These are phyloP conservation scores for Colletotrichum sp. DNA, from an alignment of 2,329 filamentous ascomycete species.

Conservation along the genomic window DNA sequence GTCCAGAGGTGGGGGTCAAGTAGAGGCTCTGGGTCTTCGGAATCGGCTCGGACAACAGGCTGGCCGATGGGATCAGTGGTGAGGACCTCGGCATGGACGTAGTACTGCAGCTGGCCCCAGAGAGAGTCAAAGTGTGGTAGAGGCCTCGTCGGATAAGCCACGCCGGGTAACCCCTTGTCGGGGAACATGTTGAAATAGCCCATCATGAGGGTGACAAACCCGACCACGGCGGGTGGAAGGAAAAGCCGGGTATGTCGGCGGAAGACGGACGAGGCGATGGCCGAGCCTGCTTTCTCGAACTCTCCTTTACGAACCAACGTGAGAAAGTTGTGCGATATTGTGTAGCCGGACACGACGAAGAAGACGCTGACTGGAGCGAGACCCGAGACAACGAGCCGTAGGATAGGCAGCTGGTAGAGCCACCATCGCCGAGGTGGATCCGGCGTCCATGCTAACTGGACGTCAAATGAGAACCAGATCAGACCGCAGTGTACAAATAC, in stretches of 20 bases:
- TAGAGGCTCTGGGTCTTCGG: conserved; percentile 31
- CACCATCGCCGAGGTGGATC: not conserved
- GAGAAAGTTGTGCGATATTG: conserved; percentile 34
- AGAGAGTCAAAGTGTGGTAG: conserved; percentile 48
- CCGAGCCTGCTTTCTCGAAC: conserved; percentile 6
- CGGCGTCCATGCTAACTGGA: not conserved
- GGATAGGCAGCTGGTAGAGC: conserved; percentile 24
- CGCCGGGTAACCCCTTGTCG: not conserved
- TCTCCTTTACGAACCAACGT: conserved; percentile 23
- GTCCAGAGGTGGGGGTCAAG: conserved; percentile 68
- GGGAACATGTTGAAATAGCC: conserved; percentile 15
- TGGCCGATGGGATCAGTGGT: not conserved
- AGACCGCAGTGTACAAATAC: not conserved
- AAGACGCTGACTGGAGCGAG: conserved; percentile 37
- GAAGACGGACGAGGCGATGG: conserved; percentile 23
- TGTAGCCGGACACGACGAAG: conserved; percentile 41
- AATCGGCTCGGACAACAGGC: conserved; percentile 15
- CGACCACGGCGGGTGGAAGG: conserved; percentile 1
- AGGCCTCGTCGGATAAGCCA: conserved; percentile 26
- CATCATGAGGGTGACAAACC: conserved; percentile 19
- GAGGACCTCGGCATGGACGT: conserved; percentile 26
- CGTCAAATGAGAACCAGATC: not conserved
- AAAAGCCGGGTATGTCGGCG: conserved; percentile 18
- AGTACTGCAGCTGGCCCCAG: conserved; percentile 30
- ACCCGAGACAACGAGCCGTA: conserved; percentile 32